Conservation (phyloP, 495 filamentous ascomycete genomes). For the Margaritispora aquatica region DNA sequence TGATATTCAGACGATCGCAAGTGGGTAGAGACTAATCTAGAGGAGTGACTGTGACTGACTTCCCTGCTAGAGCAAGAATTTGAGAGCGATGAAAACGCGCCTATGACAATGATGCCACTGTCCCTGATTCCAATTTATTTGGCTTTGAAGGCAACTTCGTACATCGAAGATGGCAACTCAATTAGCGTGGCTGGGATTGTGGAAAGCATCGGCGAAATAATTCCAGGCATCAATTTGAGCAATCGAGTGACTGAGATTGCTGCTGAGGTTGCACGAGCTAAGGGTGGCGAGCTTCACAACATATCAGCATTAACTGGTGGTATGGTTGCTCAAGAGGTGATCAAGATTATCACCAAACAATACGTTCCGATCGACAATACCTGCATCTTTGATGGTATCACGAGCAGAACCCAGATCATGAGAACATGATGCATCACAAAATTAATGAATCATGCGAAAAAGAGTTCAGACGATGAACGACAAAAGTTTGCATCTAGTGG, state of each 20-base stretch:
- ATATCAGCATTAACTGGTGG: constrained; percentile 87
- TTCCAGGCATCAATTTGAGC: constrained; percentile 38
- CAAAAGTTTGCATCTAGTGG: constrained; percentile 15
- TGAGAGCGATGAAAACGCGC: constrained; percentile 28
- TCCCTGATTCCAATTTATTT: constrained; percentile 76
- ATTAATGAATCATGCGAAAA: constrained; percentile 8
- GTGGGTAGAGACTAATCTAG: constrained; percentile 8
- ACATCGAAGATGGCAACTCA: constrained; percentile 35
- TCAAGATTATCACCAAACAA: constrained; percentile 94
- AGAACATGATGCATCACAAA: constrained; percentile 19
- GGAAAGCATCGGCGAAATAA: constrained; percentile 29
- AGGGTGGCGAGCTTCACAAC: constrained; percentile 88
- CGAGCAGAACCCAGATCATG: constrained; percentile 70
- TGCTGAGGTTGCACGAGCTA: constrained; percentile 65
- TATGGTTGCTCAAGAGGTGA: constrained; percentile 89
- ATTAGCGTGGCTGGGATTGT: constrained; percentile 41
- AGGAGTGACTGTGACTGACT: background rate
- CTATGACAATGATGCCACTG: constrained; percentile 34
- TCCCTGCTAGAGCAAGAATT: constrained; percentile 12
- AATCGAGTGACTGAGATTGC: constrained; percentile 46
- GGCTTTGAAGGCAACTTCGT: constrained; percentile 56
- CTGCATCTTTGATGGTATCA: constrained; percentile 86
- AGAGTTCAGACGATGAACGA: constrained; percentile 6
- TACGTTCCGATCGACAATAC: constrained; percentile 94
- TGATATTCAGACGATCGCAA: constrained; percentile 13